Evolutionary conservation across 345 rosid species (phyloP).

Genomic region (Clarkia xantiana): DNA sequence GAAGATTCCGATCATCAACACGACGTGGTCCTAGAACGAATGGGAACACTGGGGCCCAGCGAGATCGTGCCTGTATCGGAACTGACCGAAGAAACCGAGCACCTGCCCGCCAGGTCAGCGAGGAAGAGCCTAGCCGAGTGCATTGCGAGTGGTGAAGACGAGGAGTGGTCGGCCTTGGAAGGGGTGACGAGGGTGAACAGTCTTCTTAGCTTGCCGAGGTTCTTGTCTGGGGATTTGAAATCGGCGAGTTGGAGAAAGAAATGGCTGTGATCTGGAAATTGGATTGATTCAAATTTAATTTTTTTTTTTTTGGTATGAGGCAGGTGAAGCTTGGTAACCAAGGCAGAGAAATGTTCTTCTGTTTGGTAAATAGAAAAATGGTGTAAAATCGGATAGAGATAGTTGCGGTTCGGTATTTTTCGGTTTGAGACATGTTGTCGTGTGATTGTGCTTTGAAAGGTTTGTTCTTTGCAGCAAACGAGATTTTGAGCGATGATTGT

Average conservation of each 20-base stretch:
- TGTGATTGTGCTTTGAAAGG: no score
- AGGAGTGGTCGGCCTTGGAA: slow-evolving; percentile 92
- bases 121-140: slow-evolving; percentile 68
- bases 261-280: slow-evolving; percentile 33
- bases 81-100: slow-evolving; percentile 24
- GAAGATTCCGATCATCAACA: slow-evolving; percentile 3
- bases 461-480: no score
- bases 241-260: slow-evolving; percentile 70
- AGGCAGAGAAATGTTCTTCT: no score
- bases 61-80: slow-evolving; percentile 57
- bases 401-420: no score
- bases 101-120: slow-evolving; percentile 19
- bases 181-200: slow-evolving; percentile 84
- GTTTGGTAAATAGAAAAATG: no score
- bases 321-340: no score
- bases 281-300: no score
- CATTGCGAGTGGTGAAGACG: slow-evolving; percentile 55
- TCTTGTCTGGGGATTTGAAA: slow-evolving; percentile 53
- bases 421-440: no score
- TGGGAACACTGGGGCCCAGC: slow-evolving; percentile 18
- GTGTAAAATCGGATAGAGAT: no score
- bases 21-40: slow-evolving; percentile 12
- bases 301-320: no score
- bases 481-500: no score
- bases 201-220: slow-evolving; percentile 79